Percentiles rank a stretch among this genome's conserved stretches.
Conservation (phyloP, 805 yeast species). For the Clavispora phyllophila region DNA sequence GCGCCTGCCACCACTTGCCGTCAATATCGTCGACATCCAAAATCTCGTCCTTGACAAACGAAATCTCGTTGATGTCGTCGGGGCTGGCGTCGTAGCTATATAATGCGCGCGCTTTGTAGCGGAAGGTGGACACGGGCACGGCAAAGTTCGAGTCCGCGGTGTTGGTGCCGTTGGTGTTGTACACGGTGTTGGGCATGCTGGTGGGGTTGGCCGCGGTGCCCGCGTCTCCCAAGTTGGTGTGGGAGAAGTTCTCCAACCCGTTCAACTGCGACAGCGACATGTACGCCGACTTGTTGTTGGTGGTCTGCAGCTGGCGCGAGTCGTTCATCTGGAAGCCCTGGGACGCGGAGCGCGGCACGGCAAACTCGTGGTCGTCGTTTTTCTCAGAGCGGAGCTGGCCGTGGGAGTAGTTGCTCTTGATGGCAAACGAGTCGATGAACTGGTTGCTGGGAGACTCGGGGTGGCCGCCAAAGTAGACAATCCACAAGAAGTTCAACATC, state of each 20-base stretch:
- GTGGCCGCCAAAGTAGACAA: slow-evolving; percentile 85
- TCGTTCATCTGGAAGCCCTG: slow-evolving; percentile 26
- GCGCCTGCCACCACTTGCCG: slow-evolving; percentile 99
- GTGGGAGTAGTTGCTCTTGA: slow-evolving; percentile 40
- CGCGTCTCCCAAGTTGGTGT: slow-evolving; percentile 32
- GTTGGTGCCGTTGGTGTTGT: slow-evolving; percentile 18
- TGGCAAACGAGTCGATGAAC: slow-evolving; percentile 77
- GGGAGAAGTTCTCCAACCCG: slow-evolving; percentile 54
- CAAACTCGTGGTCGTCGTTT: slow-evolving; percentile 20
- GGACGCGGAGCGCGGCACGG: slow-evolving; percentile 14
- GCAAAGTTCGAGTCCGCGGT: slow-evolving; percentile 19
- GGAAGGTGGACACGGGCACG: slow-evolving; percentile 40
- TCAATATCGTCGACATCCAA: slow-evolving; percentile 87
- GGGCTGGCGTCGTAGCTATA: slow-evolving; percentile 87
- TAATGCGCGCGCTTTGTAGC: slow-evolving; percentile 80
- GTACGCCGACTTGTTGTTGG: slow-evolving; percentile 30
- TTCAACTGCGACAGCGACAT: slow-evolving; percentile 53
- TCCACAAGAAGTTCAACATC: slow-evolving; percentile 79
- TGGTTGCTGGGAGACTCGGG: slow-evolving; percentile 82
- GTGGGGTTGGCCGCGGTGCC: slow-evolving; percentile 15
- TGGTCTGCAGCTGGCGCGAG: slow-evolving; percentile 32
- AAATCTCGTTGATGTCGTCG: slow-evolving; percentile 87
- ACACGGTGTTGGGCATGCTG: slow-evolving; percentile 7
- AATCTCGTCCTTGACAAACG: slow-evolving; percentile 87
- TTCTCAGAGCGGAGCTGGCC: slow-evolving; percentile 27